Evolutionary conservation across 1,139 yeast species (phyloP).

Genomic region (Diutina pseudorugosa): DNA sequence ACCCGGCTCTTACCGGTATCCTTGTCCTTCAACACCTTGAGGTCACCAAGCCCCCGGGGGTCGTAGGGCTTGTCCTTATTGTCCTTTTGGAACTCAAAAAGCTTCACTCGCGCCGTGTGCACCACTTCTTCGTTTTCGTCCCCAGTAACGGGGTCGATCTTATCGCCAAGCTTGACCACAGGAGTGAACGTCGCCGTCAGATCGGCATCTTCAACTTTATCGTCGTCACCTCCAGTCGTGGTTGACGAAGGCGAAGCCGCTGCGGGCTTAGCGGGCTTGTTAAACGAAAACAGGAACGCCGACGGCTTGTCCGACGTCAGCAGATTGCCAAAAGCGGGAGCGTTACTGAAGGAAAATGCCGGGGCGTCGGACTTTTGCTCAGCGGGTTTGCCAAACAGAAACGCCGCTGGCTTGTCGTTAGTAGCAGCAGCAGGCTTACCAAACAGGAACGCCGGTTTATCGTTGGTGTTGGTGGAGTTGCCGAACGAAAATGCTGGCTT

Average conservation of each 20-base stretch:
- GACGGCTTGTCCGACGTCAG: not conserved
- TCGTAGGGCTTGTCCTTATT: constrained; percentile 39
- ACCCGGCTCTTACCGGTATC: constrained; percentile 53
- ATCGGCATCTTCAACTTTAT: not conserved
- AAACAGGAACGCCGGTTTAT: constrained; percentile 5
- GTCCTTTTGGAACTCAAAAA: constrained; percentile 46
- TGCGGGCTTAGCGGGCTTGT: not conserved
- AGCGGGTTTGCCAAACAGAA: not conserved
- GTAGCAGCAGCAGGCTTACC: constrained; percentile 7
- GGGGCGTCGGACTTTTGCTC: constrained; percentile 2
- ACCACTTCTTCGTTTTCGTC: constrained; percentile 70
- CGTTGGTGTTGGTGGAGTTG: not conserved
- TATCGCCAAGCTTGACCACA: not conserved
- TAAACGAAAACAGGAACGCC: constrained; percentile 15
- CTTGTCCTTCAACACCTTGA: constrained; percentile 55
- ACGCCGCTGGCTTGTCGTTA: not conserved
- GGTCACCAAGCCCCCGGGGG: constrained; percentile 69
- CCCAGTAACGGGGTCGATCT: constrained; percentile 37
- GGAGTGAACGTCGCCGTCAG: constrained; percentile 1
- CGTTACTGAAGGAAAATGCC: not conserved
- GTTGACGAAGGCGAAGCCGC: not conserved
- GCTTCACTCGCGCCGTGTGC: constrained; percentile 60
- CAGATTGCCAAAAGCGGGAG: not conserved
- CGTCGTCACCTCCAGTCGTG: constrained; percentile 16
- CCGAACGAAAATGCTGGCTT: constrained; percentile 6